phyloP scores from a whole-genome alignment of 768 basidiomycete genomes.

The Kwoniella newhampshirensis region DNA sequence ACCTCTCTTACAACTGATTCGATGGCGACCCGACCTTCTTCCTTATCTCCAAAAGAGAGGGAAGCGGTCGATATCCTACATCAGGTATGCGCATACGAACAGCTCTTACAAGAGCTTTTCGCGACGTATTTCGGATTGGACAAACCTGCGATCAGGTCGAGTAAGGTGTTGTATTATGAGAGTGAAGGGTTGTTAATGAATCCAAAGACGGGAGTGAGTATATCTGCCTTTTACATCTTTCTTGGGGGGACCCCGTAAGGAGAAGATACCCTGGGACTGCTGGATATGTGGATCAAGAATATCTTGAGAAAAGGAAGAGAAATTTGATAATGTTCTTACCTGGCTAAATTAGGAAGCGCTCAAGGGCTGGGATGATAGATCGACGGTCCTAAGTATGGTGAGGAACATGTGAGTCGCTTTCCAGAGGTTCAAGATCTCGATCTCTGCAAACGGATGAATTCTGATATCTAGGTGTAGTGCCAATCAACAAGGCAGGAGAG shows the following conservation, averaged over 20 bases:
- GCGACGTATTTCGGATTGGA: background rate
- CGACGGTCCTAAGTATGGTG: background rate
- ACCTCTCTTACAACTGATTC: too few species aligned
- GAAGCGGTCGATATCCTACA: conserved; percentile 3
- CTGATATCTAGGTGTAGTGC: conserved; percentile 1
- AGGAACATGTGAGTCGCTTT: background rate
- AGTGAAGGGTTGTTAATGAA: conserved; percentile 6
- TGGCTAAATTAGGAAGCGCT: background rate
- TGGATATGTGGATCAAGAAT: too few species aligned
- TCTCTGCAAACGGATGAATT: too few species aligned
- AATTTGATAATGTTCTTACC: too few species aligned
- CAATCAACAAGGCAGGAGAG: background rate
- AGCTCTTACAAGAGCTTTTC: conserved; percentile 11
- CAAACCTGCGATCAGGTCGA: conserved; percentile 6
- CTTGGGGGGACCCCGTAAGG: too few species aligned
- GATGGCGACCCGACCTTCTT: too few species aligned
- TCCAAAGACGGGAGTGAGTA: conserved; percentile 9
- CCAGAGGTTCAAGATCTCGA: too few species aligned
- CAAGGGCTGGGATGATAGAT: background rate
- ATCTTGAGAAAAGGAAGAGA: too few species aligned
- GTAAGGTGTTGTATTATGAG: conserved; percentile 1
- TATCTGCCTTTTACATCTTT: background rate
- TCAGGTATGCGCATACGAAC: conserved; percentile 17
- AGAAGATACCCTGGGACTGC: too few species aligned
- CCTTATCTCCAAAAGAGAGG: too few species aligned